Evolutionary conservation across 176 grass and related monocot species (phyloP).

Genomic region (Lolium multiflorum): DNA sequence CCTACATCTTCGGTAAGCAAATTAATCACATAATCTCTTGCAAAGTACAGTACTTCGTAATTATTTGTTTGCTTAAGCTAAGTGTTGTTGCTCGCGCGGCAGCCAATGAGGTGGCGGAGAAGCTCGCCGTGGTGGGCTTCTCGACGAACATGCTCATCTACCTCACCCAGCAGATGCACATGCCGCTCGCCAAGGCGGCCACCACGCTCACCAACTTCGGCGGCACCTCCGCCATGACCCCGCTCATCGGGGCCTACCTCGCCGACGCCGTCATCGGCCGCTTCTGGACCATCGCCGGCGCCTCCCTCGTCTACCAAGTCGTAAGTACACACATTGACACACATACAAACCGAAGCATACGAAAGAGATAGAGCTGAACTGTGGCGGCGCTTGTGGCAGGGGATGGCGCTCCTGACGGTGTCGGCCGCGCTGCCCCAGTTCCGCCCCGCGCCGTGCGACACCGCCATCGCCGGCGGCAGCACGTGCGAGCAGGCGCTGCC

Average conservation of each 20-base stretch:
- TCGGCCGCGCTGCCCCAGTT: constrained; percentile 69
- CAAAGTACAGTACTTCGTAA: neutral
- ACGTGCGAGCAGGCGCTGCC: constrained; percentile 59
- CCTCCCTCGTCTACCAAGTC: constrained; percentile 68
- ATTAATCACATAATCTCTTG: neutral
- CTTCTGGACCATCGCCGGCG: constrained; percentile 78
- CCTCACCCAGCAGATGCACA: constrained; percentile 78
- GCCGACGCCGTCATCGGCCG: constrained; percentile 79
- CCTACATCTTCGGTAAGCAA: constrained; percentile 80
- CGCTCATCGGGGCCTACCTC: constrained; percentile 81
- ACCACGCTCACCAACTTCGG: constrained; percentile 84
- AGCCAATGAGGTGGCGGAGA: constrained; percentile 89
- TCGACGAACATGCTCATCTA: constrained; percentile 83
- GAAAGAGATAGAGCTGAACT: neutral
- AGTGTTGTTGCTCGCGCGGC: neutral
- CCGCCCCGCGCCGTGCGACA: constrained; percentile 58
- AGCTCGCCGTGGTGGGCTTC: constrained; percentile 87
- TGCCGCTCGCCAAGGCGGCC: constrained; percentile 81
- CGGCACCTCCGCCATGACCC: constrained; percentile 71
- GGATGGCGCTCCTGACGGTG: constrained; percentile 74
- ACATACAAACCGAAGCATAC: neutral
- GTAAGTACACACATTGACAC: constrained; percentile 27
- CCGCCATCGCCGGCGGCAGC: neutral
- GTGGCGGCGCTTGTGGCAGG: constrained; percentile 35
- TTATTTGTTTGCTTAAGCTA: neutral